A percentile compares a stretch with the other conserved stretches of the same genome.
phyloP scores from a whole-genome alignment of 306 rosid genomes.

The Psophocarpus tetragonolobus region DNA sequence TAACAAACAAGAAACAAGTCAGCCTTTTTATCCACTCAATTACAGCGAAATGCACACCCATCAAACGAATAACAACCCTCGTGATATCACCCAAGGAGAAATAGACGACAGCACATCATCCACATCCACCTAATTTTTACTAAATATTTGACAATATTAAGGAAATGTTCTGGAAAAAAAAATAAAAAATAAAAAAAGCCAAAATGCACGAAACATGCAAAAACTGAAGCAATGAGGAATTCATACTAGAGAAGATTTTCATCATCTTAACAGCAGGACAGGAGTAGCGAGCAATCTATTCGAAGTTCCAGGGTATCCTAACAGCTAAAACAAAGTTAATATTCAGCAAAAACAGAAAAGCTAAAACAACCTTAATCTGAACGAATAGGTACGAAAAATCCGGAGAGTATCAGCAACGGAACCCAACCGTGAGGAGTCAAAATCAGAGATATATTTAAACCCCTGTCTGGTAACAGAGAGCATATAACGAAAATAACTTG shows the following conservation, averaged over 20 bases:
- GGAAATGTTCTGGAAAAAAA: not conserved
- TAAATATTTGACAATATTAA: not conserved
- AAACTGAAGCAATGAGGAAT: not conserved
- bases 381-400: not conserved
- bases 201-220: not conserved
- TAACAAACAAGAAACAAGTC: slow-evolving; percentile 15
- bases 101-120: not conserved
- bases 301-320: slow-evolving; percentile 19
- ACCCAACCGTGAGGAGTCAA: slow-evolving; percentile 26
- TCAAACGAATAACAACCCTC: slow-evolving; percentile 17
- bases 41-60: not conserved
- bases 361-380: not conserved
- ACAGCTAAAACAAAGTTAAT: slow-evolving; percentile 21
- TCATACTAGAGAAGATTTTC: not conserved
- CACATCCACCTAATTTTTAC: slow-evolving; percentile 3
- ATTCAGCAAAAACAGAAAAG: not conserved
- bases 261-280: not conserved
- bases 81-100: not conserved
- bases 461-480: slow-evolving; percentile 26
- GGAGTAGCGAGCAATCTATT: not conserved
- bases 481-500: not conserved
- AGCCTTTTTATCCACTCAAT: not conserved
- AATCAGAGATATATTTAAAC: slow-evolving; percentile 29
- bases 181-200: too few relatives aligned
- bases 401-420: slow-evolving; percentile 24